Percentiles rank a stretch among this genome's conserved stretches.
Evolutionary conservation across 257 asterid genomes (phyloP).

Genomic region (Thymus quinquecostatus): DNA sequence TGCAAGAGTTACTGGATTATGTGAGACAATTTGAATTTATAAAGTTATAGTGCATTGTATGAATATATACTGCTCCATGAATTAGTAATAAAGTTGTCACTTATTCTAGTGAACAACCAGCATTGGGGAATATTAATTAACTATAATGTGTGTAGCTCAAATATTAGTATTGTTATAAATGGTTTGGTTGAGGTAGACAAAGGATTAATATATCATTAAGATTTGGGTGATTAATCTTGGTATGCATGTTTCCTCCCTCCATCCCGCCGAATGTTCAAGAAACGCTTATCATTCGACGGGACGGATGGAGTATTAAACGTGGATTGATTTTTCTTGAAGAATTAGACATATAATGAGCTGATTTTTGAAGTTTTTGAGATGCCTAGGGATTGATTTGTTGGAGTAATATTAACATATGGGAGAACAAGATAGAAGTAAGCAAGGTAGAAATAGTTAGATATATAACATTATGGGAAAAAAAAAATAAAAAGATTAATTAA

Average conservation of each 20-base stretch:
- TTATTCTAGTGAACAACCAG: constrained; percentile 35
- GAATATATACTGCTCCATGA: background rate
- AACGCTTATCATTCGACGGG: no score
- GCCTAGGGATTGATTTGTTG: background rate
- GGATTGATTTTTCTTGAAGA: no score
- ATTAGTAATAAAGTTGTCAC: background rate
- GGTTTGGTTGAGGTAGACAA: constrained; percentile 33
- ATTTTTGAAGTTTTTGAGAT: no score
- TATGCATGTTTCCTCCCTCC: background rate
- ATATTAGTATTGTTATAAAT: constrained; percentile 28
- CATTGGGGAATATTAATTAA: constrained; percentile 18
- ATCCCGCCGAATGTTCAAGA: no score
- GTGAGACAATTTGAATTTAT: background rate
- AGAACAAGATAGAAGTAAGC: background rate
- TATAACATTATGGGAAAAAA: background rate
- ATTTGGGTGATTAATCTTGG: background rate
- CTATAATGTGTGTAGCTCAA: background rate
- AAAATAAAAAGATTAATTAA: no score
- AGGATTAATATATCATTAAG: constrained; percentile 3
- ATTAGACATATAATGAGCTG: no score
- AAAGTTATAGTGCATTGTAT: background rate
- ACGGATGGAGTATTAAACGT: no score
- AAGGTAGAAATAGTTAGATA: background rate
- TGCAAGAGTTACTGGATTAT: background rate
- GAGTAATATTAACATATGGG: background rate